These are phyloP conservation scores for Leccinum pachyderme DNA, from an alignment of 1,284 basidiomycete species.

Conservation along the genomic window DNA sequence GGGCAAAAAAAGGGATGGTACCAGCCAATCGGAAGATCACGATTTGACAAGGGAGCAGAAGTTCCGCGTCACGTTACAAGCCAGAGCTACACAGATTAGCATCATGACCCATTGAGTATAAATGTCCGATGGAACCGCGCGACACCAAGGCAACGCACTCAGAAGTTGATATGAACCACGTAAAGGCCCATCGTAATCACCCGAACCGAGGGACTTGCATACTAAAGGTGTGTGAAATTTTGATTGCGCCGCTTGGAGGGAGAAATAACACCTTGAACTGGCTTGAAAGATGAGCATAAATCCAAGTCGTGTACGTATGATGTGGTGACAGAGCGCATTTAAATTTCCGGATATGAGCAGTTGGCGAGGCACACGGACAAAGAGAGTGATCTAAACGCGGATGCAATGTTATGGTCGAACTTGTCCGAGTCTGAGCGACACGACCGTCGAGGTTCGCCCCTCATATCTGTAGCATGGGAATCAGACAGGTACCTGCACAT, in stretches of 20 bases:
- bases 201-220: background rate
- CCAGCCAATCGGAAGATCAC: background rate
- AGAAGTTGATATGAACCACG: slow-evolving; percentile 22
- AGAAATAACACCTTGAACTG: background rate
- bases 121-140: slow-evolving; percentile 30
- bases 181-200: background rate
- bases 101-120: background rate
- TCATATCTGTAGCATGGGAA: no score
- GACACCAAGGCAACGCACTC: slow-evolving; percentile 5
- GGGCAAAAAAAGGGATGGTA: background rate
- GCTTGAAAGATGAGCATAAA: background rate
- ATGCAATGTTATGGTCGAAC: no score
- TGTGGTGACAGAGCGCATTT: background rate
- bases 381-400: background rate
- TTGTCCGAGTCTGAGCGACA: no score
- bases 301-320: background rate
- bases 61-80: background rate
- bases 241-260: background rate
- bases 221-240: background rate
- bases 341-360: slow-evolving; percentile 10
- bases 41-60: background rate
- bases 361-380: slow-evolving; percentile 28
- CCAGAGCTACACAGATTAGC: background rate
- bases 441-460: no score
- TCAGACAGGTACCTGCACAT: no score